Percentiles rank a stretch among this genome's conserved stretches.
phyloP scores from a whole-genome alignment of 208 protist species.

The Strigomonas culicis region DNA sequence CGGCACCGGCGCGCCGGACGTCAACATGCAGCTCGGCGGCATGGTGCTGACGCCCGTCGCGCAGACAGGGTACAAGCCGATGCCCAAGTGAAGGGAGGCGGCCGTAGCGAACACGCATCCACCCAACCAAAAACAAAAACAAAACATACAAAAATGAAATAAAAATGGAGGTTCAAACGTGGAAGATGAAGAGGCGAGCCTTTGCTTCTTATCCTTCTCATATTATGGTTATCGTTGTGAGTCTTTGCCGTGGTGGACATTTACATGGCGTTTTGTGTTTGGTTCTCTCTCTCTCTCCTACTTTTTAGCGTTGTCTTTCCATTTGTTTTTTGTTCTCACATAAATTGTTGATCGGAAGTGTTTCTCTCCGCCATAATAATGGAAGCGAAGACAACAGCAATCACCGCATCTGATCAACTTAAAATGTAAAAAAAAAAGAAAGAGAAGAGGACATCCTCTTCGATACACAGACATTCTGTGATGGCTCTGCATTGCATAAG shows the following conservation, averaged over 20 bases:
- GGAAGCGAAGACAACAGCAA: too few species aligned
- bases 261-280: not conserved
- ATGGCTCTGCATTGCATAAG: too few species aligned
- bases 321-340: slow-evolving; percentile 12
- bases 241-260: not conserved
- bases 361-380: not conserved
- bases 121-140: not conserved
- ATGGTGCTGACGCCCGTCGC: slow-evolving; percentile 76
- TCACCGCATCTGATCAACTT: too few species aligned
- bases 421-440: too few species aligned
- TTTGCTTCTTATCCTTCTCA: not conserved
- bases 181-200: not conserved
- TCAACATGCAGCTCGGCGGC: slow-evolving; percentile 67
- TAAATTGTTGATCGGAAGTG: not conserved
- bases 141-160: not conserved
- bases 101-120: not conserved
- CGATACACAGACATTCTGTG: too few species aligned
- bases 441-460: too few species aligned
- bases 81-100: slow-evolving; percentile 28
- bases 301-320: slow-evolving; percentile 12
- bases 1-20: slow-evolving; percentile 44
- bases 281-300: slow-evolving; percentile 1
- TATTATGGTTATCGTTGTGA: not conserved
- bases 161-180: not conserved
- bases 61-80: slow-evolving; percentile 75